Base-by-base conservation (phyloP, 164 flowering plant species). In the Aristolochia fimbriata region DNA sequence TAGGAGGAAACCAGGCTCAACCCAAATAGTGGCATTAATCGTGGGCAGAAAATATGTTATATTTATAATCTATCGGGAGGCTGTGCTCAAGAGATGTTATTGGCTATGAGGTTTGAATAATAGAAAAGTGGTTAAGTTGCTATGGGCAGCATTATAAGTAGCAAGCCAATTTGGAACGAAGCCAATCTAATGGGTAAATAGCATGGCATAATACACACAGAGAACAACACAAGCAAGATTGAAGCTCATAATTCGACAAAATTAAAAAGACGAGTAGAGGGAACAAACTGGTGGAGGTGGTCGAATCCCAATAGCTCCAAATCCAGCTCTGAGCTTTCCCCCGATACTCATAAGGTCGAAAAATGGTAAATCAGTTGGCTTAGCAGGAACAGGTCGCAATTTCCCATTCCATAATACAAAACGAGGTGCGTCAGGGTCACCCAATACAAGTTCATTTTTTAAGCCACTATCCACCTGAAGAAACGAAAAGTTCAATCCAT, bases 201-300 rank as follows among this genome's bases (percentile, higher is more conserved):
- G 30, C 5, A 27, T 27, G 30, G 30, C n/a, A n/a, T 27, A 10
- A 37, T 10, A 37, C 43, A 37, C 10, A 37, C 43, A 37, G 43
- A 37, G 43, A 37, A 37, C 43, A 37, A 37, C 12, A 10, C 43
- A 37, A 37, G 43, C 43, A 37, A 37, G 8, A 37, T 37, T 6
- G 43, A 37, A 3, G 12, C 9, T 37, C 30, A 14, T 52, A 14
- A 47, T 49, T 16, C 31, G 24, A 54, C 25, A 49, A 22, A 58
- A 3, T 46, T 22, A 51, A 45, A 71, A 25, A 58, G 62, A 48
- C 57, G 58, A 61, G 58, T 27, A 21, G 62, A 43, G 77, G 70
- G 72, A 15, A 85, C 93, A 77, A 71, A 88, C 96, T 77, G 96
- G 98, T 15, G 98, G 97, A 57, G 96, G 78, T 62, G 94, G 96